These are phyloP conservation scores for Kodamaea restingae DNA, from an alignment of 805 yeast genomes.

Conservation along the genomic window DNA sequence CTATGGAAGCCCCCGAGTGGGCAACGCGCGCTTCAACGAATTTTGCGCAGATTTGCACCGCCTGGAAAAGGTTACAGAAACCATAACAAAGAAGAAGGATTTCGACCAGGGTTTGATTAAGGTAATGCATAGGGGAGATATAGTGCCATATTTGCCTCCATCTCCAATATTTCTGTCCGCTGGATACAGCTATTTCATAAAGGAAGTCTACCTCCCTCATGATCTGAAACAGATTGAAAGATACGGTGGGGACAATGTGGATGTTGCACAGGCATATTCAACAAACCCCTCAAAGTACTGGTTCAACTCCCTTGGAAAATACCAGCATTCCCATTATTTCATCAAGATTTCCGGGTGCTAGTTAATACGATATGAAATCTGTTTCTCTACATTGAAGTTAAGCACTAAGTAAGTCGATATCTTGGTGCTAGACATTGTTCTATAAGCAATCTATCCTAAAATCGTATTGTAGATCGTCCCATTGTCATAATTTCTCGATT, in stretches of 20 bases:
- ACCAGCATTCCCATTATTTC: constrained; percentile 32
- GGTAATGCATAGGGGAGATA: constrained; percentile 54
- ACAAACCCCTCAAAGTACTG: constrained; percentile 13
- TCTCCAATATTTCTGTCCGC: constrained; percentile 39
- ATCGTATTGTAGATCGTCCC: too few relatives aligned
- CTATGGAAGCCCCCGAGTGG: constrained; percentile 64
- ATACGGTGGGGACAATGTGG: neutral
- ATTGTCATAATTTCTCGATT: too few relatives aligned
- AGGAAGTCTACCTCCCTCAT: constrained; percentile 39
- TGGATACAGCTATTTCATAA: constrained; percentile 50
- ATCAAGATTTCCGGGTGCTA: constrained; percentile 29
- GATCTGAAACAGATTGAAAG: constrained; percentile 7
- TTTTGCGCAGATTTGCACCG: constrained; percentile 52
- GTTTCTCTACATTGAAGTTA: too few relatives aligned
- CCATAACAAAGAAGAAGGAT: constrained; percentile 19
- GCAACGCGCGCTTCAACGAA: constrained; percentile 46
- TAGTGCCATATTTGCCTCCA: constrained; percentile 60
- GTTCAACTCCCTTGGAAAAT: constrained; percentile 21
- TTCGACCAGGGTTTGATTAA: constrained; percentile 45
- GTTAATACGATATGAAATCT: too few relatives aligned
- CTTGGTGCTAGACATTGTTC: too few relatives aligned
- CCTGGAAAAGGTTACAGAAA: constrained; percentile 26
- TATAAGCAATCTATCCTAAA: too few relatives aligned
- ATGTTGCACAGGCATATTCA: neutral
- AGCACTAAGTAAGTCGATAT: too few relatives aligned